Evolutionary conservation across 1,139 yeast genomes (phyloP), one percentile per base, ranked within the genome.

Genomic region (Scheffersomyces quercinus): DNA sequence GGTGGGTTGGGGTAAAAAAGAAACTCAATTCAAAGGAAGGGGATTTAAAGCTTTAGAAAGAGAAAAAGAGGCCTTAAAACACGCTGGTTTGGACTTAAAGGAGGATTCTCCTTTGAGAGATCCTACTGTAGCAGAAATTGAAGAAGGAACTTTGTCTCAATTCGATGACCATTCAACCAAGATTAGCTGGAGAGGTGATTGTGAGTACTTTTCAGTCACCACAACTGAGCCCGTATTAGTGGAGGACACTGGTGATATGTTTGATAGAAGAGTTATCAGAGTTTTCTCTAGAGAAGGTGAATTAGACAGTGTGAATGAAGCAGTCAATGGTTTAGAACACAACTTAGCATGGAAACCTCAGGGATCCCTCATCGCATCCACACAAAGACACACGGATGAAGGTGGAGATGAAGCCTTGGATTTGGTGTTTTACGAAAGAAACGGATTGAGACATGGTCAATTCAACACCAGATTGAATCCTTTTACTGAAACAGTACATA

Each of bases 1-100:
- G 15, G 97, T 93, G 32, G 99, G 99, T 14, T 95, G 99, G 99
- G 99, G 99, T 58, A 88, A 87, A 54, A 84, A 86, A 51, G 99
- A 93, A 64, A 95, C 99, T 0, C 99, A 95, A 65, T 95, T 95
- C 64, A 85, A 88, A 64, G 99, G 99, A 40, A 84, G 81, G 56
- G 99, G 99, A 47, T 93, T 89, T 35, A 83, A 84, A 55, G 91
- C 88, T n/a, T 58, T 79, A 49, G 93, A 86, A 63, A 76, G 91
- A 64, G 86, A 82, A 55, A 63, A 51, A 16, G 68, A 67, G 39
- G 77, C 85, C 24, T 71, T 85, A 52, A 80, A 77, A 54, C 83
- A 84, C 50, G 83, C 90, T 1, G 93, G 91, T 11, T 65, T 84
- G 46, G 88, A 76, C 50, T 64, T 75, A 45, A 75, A 77, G 46